Conservation (phyloP, 106 monocot genomes). For the Phalaenopsis aphrodite region DNA sequence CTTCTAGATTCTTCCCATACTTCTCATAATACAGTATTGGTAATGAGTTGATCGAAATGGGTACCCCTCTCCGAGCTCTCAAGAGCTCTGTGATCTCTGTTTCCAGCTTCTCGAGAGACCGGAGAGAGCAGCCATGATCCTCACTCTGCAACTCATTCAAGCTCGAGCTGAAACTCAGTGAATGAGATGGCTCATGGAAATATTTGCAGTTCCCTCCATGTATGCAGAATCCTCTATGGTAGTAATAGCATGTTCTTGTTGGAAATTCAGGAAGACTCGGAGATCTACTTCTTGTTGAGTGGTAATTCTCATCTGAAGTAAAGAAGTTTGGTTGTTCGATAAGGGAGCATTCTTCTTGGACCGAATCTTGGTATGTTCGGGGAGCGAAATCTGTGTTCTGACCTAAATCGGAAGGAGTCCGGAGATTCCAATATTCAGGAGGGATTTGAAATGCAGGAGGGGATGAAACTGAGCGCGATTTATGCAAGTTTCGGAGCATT, state of each 20-base stretch:
- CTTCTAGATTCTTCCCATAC: constrained; percentile 67
- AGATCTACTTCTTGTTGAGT: constrained; percentile 16
- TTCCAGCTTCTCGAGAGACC: constrained; percentile 63
- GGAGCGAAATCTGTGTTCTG: constrained; percentile 16
- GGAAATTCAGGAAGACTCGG: constrained; percentile 22
- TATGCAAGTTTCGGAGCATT: constrained; percentile 1
- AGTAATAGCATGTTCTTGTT: constrained; percentile 43
- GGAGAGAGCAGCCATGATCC: constrained; percentile 18
- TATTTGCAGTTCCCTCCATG: constrained; percentile 64
- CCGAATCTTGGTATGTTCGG: constrained; percentile 7
- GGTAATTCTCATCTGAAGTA: constrained; percentile 14
- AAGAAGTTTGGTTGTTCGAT: constrained; percentile 12
- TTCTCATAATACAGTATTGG: constrained; percentile 58
- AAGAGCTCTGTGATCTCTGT: constrained; percentile 68
- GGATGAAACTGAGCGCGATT: too few relatives aligned
- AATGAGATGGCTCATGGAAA: constrained; percentile 32
- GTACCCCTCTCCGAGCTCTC: constrained; percentile 32
- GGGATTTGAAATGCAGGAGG: constrained; percentile 13
- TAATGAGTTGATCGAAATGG: constrained; percentile 55
- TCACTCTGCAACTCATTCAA: constrained; percentile 29
- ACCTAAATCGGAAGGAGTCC: constrained; percentile 3
- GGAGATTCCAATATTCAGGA: constrained; percentile 17
- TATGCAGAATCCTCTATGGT: constrained; percentile 61
- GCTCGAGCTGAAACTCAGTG: constrained; percentile 1
- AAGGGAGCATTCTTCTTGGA: neutral